Percentiles rank a stretch among this genome's conserved stretches.
Evolutionary conservation across 148 eudicot species (phyloP).

Genomic region (Polygonum aviculare): DNA sequence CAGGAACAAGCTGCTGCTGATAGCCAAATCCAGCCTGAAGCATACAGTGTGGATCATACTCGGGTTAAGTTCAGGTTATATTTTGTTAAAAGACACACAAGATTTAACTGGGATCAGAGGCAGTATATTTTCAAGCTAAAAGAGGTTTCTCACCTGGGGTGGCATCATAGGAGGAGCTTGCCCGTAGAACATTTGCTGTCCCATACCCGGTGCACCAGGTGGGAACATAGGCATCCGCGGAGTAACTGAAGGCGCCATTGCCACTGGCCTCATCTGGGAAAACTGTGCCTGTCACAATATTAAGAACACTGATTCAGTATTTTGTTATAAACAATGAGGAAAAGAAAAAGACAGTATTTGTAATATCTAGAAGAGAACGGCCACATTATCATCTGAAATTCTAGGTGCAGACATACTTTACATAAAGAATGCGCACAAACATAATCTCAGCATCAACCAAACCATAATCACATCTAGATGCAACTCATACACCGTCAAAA

Average conservation of each 20-base stretch:
- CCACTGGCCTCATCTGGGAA: constrained; percentile 73
- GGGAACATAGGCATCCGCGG: constrained; percentile 89
- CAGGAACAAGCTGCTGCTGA: constrained; percentile 97
- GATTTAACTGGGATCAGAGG: too few relatives aligned
- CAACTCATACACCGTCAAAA: neutral
- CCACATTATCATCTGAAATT: too few relatives aligned
- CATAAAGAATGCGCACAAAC: neutral
- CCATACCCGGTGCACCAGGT: constrained; percentile 81
- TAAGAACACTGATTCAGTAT: neutral
- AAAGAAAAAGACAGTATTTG: neutral
- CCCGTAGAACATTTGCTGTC: constrained; percentile 77
- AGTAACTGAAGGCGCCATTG: constrained; percentile 58
- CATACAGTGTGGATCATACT: neutral
- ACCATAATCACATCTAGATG: neutral
- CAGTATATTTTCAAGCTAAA: too few relatives aligned
- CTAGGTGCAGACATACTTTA: neutral
- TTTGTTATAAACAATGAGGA: neutral
- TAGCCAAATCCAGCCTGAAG: constrained; percentile 84
- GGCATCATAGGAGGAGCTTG: constrained; percentile 73
- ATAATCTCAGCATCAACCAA: too few relatives aligned
- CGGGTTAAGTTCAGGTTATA: too few relatives aligned
- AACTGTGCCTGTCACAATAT: constrained; percentile 59
- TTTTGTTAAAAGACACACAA: too few relatives aligned
- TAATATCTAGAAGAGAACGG: neutral
- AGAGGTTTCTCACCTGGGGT: constrained; percentile 41